A percentile compares a stretch with the other conserved stretches of the same genome.
Evolutionary conservation across 768 basidiomycete genomes (phyloP).

Genomic region (Suillus luteus): DNA sequence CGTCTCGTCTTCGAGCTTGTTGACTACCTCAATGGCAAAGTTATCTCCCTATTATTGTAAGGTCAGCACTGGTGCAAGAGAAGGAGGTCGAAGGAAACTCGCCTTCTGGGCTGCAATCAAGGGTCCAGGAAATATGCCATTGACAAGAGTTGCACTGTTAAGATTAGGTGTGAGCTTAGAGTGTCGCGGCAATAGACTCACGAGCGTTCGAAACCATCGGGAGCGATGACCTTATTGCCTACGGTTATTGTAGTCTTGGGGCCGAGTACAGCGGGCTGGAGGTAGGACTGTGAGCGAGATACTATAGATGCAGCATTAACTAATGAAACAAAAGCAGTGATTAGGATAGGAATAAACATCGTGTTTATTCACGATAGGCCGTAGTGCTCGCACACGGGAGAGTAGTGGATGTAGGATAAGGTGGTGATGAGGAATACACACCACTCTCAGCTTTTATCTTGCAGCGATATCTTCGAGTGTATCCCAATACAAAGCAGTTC

Average conservation of each 20-base stretch:
- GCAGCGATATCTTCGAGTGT: not conserved
- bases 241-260: too few relatives aligned
- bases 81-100: too few relatives aligned
- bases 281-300: slow-evolving; percentile 14
- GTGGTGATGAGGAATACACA: not conserved
- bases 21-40: not conserved
- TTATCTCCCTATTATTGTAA: too few relatives aligned
- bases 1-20: not conserved
- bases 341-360: slow-evolving; percentile 19
- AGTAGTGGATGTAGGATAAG: not conserved
- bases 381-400: not conserved
- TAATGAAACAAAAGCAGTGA: slow-evolving; percentile 13
- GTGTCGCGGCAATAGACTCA: too few relatives aligned
- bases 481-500: not conserved
- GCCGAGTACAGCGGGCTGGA: too few relatives aligned
- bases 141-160: too few relatives aligned
- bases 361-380: not conserved
- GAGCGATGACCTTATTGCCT: too few relatives aligned
- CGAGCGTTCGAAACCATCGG: too few relatives aligned
- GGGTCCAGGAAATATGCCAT: too few relatives aligned
- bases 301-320: slow-evolving; percentile 22
- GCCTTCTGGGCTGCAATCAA: too few relatives aligned
- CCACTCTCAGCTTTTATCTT: slow-evolving; percentile 2
- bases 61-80: too few relatives aligned
- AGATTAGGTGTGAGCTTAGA: too few relatives aligned